phyloP scores from a whole-genome alignment of 2,329 filamentous ascomycete species.

The Akanthomyces dipterigenus region DNA sequence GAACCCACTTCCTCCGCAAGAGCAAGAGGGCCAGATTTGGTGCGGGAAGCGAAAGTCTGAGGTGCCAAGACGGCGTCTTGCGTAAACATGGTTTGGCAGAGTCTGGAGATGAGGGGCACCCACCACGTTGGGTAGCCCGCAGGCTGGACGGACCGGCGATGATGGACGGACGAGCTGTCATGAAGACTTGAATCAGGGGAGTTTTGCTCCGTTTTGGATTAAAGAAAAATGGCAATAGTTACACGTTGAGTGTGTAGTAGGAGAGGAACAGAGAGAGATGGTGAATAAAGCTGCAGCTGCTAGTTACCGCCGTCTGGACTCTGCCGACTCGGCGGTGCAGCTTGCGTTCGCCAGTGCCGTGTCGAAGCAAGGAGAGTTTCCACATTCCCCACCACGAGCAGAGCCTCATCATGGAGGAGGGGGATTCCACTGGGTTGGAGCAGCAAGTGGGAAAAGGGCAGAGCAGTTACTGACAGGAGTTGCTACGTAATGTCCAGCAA shows the following conservation, averaged over 20 bases:
- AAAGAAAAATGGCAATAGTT: too few species aligned
- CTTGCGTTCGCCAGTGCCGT: not conserved
- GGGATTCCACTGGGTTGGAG: not conserved
- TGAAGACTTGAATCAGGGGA: not conserved
- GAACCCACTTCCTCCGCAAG: not conserved
- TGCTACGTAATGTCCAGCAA: too few species aligned
- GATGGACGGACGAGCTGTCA: not conserved
- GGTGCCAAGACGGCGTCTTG: not conserved
- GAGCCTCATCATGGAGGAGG: conserved; percentile 4
- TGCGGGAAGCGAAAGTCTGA: not conserved
- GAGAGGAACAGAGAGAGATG: too few species aligned
- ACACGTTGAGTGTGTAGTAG: too few species aligned
- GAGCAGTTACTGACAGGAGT: too few species aligned
- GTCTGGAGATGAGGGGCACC: too few species aligned
- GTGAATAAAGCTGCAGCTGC: not conserved
- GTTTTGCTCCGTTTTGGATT: too few species aligned
- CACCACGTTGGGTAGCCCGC: not conserved
- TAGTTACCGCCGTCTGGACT: not conserved
- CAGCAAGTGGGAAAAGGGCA: too few species aligned
- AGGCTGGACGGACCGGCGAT: not conserved
- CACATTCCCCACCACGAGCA: not conserved
- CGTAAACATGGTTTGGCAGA: not conserved
- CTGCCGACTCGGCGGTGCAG: not conserved
- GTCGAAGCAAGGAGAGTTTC: not conserved
- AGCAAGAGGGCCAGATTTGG: not conserved